Evolutionary conservation across 768 basidiomycete species (phyloP).

Genomic region (Rhizopogon sp.): DNA sequence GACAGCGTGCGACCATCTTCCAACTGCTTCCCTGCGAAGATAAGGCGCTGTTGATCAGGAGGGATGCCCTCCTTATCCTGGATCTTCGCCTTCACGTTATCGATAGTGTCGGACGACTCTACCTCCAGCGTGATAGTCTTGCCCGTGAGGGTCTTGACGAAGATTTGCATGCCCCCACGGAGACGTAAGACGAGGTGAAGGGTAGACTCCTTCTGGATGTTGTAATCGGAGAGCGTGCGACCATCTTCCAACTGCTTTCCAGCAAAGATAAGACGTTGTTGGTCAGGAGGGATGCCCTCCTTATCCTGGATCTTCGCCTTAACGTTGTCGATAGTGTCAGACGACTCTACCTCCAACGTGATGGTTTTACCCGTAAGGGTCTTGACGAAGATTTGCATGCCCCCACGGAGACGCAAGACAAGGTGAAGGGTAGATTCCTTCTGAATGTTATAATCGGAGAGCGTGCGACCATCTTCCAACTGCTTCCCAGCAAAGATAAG

Average conservation of each 20-base stretch:
- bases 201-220: constrained; percentile 74
- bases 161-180: constrained; percentile 70
- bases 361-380: constrained; percentile 89
- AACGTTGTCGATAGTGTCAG: constrained; percentile 91
- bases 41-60: constrained; percentile 74
- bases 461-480: constrained; percentile 84
- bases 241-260: constrained; percentile 96
- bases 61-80: constrained; percentile 81
- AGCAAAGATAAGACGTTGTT: constrained; percentile 89
- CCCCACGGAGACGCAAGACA: constrained; percentile 82
- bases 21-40: constrained; percentile 76
- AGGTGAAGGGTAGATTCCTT: constrained; percentile 75
- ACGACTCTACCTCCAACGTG: constrained; percentile 89
- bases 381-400: constrained; percentile 91
- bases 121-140: constrained; percentile 78
- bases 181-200: constrained; percentile 57
- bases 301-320: constrained; percentile 81
- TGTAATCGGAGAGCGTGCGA: constrained; percentile 78
- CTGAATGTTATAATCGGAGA: constrained; percentile 90
- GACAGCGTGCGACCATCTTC: constrained; percentile 76
- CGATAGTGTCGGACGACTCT: constrained; percentile 71
- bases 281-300: constrained; percentile 77
- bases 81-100: constrained; percentile 74
- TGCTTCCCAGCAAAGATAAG: constrained; percentile 93
- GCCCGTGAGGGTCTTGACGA: constrained; percentile 67